Conservation (phyloP, 2,329 filamentous ascomycete genomes). For the Diplodia intermedia region DNA sequence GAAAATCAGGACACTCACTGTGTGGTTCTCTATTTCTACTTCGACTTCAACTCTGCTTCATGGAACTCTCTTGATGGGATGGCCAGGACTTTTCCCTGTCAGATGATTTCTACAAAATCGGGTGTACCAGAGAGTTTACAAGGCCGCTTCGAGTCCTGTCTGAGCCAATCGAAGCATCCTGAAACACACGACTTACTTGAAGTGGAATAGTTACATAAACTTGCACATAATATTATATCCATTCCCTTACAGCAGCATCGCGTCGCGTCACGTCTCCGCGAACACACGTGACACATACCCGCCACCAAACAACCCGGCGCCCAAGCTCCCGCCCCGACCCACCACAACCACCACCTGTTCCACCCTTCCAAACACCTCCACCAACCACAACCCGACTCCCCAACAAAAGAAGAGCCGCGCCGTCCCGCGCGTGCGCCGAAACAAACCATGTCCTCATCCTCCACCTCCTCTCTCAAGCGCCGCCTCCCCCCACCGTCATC, state of each 20-base stretch:
- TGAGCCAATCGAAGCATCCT: neutral
- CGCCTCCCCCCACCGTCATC: constrained; percentile 35
- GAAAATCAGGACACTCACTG: rapidly evolving
- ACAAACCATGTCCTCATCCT: constrained; percentile 38
- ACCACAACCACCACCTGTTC: neutral
- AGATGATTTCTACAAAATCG: neutral
- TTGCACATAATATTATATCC: too few relatives aligned
- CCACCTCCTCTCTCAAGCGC: constrained; percentile 38
- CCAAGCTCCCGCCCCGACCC: neutral
- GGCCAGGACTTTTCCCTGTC: too few relatives aligned
- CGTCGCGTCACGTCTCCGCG: neutral
- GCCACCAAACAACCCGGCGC: neutral
- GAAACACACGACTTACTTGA: neutral
- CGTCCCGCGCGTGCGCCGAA: neutral
- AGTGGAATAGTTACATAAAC: too few relatives aligned
- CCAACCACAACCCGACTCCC: neutral
- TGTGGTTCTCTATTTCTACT: constrained; percentile 45
- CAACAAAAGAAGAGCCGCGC: too few relatives aligned
- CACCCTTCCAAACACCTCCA: neutral
- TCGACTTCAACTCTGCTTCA: constrained; percentile 37
- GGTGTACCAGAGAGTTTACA: neutral
- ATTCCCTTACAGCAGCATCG: neutral
- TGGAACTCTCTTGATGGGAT: too few relatives aligned
- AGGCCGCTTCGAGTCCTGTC: neutral
- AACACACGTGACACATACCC: neutral